A percentile compares a stretch with the other conserved stretches of the same genome.
Conservation (phyloP, 768 basidiomycete species). For the Calocera cornea region DNA sequence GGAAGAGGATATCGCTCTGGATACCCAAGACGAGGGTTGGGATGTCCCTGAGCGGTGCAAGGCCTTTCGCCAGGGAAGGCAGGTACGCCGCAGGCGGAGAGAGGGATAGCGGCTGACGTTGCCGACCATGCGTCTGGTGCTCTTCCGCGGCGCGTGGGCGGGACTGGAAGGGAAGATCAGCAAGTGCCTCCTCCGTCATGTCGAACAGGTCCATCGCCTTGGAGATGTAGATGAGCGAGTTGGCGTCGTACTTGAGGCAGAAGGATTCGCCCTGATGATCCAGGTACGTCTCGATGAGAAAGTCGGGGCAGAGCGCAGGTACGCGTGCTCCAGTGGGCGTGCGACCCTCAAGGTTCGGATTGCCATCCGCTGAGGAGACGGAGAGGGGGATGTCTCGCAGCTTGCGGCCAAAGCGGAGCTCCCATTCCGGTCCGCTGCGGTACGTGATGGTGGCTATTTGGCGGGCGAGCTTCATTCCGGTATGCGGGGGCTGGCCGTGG, state of each 20-base stretch:
- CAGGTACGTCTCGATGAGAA: conserved; percentile 95
- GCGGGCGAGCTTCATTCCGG: conserved; percentile 95
- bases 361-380: conserved; percentile 12
- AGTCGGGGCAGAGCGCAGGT: conserved; percentile 89
- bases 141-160: conserved; percentile 16
- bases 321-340: conserved; percentile 23
- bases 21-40: conserved; percentile 84
- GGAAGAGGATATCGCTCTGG: conserved; percentile 92
- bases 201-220: conserved; percentile 99
- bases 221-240: conserved; percentile 94
- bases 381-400: conserved; percentile 32
- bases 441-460: conserved; percentile 99
- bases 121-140: conserved; percentile 19
- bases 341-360: conserved; percentile 14
- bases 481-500: conserved; percentile 85
- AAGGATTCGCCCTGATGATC: conserved; percentile 96
- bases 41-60: conserved; percentile 57
- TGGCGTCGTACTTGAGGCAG: conserved; percentile 97
- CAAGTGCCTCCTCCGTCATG: conserved; percentile 67
- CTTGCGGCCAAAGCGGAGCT: conserved; percentile 86
- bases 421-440: conserved; percentile 98
- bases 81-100: conserved; percentile 51
- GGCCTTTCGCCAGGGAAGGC: conserved; percentile 60
- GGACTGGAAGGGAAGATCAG: conserved; percentile 45
- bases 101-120: conserved; percentile 27